Evolutionary conservation across 2,329 filamentous ascomycete genomes (phyloP).

Genomic region (Alternaria longipes): DNA sequence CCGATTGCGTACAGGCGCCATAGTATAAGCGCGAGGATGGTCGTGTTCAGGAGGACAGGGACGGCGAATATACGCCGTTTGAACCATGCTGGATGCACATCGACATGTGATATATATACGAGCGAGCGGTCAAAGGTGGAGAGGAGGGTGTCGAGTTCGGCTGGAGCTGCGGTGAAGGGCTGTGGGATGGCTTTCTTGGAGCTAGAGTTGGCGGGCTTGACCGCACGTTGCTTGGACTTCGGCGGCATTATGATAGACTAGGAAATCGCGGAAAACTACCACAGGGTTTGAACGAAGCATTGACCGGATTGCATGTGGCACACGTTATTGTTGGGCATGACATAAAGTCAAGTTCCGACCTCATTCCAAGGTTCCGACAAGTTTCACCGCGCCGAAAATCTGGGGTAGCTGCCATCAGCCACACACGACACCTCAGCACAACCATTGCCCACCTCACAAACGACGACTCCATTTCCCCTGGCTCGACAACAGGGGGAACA

Average conservation of each 20-base stretch:
- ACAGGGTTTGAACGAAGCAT: constrained; percentile 2
- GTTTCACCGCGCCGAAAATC: constrained; percentile 20
- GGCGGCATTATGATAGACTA: constrained; percentile 27
- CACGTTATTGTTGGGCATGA: neutral
- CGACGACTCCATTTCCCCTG: neutral
- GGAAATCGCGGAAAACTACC: neutral
- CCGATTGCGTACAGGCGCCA: constrained; percentile 74
- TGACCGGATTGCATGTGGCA: constrained; percentile 2
- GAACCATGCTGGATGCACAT: constrained; percentile 72
- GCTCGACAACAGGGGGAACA: neutral
- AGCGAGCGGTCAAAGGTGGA: constrained; percentile 71
- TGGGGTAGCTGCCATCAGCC: constrained; percentile 9
- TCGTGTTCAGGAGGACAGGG: constrained; percentile 78
- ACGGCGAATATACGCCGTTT: constrained; percentile 87
- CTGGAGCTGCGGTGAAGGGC: constrained; percentile 70
- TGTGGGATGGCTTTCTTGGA: constrained; percentile 51
- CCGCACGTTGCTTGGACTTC: constrained; percentile 29
- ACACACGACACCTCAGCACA: neutral
- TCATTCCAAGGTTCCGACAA: constrained; percentile 8
- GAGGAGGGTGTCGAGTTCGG: constrained; percentile 72
- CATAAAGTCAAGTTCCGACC: constrained; percentile 3
- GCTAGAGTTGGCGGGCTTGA: constrained; percentile 14
- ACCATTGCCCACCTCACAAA: neutral
- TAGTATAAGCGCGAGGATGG: constrained; percentile 70
- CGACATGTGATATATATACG: constrained; percentile 87